A percentile compares a stretch with the other conserved stretches of the same genome.
These are phyloP conservation scores for Penicillium nucicola DNA, from an alignment of 495 filamentous ascomycete genomes.

Conservation along the genomic window DNA sequence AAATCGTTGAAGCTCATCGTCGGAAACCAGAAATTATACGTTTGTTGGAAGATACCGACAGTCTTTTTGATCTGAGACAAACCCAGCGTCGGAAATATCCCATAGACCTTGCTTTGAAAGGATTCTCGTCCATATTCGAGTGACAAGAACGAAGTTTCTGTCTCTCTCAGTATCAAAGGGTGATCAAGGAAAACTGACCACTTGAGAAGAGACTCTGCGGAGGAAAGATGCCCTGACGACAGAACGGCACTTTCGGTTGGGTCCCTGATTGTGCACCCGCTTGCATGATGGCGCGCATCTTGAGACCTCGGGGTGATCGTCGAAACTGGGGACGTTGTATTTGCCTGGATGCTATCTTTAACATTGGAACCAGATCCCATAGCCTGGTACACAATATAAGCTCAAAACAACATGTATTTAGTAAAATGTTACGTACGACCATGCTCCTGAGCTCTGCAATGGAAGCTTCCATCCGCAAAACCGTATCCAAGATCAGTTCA, in stretches of 20 bases:
- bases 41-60: constrained; percentile 2
- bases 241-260: constrained; percentile 6
- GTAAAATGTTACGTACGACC: not conserved
- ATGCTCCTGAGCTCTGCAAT: constrained; percentile 6
- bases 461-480: constrained; percentile 4
- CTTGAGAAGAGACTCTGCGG: constrained; percentile 6
- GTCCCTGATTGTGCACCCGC: not conserved
- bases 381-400: not conserved
- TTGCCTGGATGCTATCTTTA: not conserved
- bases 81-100: constrained; percentile 1
- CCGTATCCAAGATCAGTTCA: constrained; percentile 7
- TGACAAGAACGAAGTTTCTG: not conserved
- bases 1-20: constrained; percentile 5
- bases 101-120: constrained; percentile 2
- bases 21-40: constrained; percentile 8
- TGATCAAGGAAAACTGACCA: constrained; percentile 3
- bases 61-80: constrained; percentile 3
- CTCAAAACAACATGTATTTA: not conserved
- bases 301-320: not conserved
- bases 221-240: constrained; percentile 6
- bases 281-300: not conserved
- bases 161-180: not conserved
- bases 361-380: not conserved
- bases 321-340: not conserved
- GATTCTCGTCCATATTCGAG: not conserved